phyloP scores from a whole-genome alignment of 371 early-diverging fungal species.

The Circinella umbellata region DNA sequence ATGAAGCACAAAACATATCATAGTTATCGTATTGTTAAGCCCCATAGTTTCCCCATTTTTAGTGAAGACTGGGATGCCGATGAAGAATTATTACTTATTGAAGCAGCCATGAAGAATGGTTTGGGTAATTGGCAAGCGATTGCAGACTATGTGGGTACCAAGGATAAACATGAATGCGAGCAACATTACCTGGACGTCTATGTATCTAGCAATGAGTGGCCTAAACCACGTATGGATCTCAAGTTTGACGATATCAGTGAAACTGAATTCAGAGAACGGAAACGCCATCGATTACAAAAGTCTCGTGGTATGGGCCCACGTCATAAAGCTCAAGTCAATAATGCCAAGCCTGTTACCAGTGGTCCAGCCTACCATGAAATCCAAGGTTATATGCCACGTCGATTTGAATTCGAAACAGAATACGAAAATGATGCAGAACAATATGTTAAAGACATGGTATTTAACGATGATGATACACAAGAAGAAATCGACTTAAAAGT shows the following conservation, averaged over 20 bases:
- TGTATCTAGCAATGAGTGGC: constrained; percentile 76
- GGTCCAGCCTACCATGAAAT: constrained; percentile 96
- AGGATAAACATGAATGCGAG: constrained; percentile 87
- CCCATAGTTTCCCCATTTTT: constrained; percentile 87
- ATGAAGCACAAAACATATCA: constrained; percentile 87
- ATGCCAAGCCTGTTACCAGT: constrained; percentile 73
- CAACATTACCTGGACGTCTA: constrained; percentile 92
- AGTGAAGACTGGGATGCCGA: constrained; percentile 94
- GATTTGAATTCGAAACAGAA: constrained; percentile 98
- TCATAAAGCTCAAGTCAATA: constrained; percentile 32
- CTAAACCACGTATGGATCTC: constrained; percentile 71
- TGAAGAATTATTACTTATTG: constrained; percentile 95
- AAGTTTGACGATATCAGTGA: constrained; percentile 45
- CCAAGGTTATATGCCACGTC: constrained; percentile 97
- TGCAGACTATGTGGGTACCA: constrained; percentile 92
- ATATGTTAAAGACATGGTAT: constrained; percentile 90
- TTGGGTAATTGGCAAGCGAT: constrained; percentile 98
- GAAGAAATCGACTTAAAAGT: constrained; percentile 92
- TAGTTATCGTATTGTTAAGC: constrained; percentile 87
- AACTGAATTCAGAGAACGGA: constrained; percentile 46
- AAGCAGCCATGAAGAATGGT: constrained; percentile 91
- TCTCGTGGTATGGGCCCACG: constrained; percentile 42
- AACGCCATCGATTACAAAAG: constrained; percentile 45
- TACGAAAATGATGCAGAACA: constrained; percentile 96
- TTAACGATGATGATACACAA: constrained; percentile 84